Percentiles rank a stretch among this genome's conserved stretches.
Conservation (phyloP, 768 basidiomycete species). For the Mycena olivaceomarginata region DNA sequence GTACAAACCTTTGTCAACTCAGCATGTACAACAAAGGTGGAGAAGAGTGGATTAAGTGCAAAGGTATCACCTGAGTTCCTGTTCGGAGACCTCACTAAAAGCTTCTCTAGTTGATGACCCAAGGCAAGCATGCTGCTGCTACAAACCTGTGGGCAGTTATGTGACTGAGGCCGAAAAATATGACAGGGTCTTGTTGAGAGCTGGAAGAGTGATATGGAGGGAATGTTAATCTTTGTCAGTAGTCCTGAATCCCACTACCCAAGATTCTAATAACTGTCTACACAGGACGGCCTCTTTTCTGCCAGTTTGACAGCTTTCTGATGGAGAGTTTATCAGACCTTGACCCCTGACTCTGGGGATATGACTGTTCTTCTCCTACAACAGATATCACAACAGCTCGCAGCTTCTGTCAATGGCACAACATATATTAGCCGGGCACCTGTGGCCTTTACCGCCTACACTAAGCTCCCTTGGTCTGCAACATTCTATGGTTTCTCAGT, state of each 20-base stretch:
- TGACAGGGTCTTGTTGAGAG: constrained; percentile 36
- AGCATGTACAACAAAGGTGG: no score
- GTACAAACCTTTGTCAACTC: no score
- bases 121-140: neutral
- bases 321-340: constrained; percentile 30
- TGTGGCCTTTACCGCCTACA: constrained; percentile 8
- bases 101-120: no score
- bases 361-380: neutral
- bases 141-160: constrained; percentile 35
- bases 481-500: constrained; percentile 26
- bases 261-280: neutral
- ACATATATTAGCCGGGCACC: neutral
- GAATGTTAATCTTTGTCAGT: constrained; percentile 27
- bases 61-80: no score
- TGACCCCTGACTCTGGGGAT: constrained; percentile 17
- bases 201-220: constrained; percentile 10
- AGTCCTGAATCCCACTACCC: neutral
- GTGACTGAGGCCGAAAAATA: constrained; percentile 31
- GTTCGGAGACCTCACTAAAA: no score
- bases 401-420: constrained; percentile 10
- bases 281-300: constrained; percentile 33
- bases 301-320: constrained; percentile 27
- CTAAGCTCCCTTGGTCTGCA: constrained; percentile 26
- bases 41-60: no score
- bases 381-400: constrained; percentile 28